Percentiles rank a stretch among this genome's conserved stretches.
Evolutionary conservation across 2,329 filamentous ascomycete species (phyloP).

Genomic region (Zymoseptoria ardabiliae): DNA sequence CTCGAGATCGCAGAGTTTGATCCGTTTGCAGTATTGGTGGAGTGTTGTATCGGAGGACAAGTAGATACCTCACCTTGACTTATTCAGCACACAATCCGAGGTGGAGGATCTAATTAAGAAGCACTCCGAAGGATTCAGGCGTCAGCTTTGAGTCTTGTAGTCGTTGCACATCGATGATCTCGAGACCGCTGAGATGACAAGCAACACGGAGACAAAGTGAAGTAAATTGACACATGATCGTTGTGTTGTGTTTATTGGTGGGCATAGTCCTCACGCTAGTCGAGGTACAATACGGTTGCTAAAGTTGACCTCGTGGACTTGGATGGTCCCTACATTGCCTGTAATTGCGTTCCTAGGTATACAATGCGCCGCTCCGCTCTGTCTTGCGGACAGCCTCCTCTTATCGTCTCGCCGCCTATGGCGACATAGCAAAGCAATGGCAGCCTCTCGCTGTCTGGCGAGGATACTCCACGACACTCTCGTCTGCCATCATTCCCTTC

Average conservation of each 20-base stretch:
- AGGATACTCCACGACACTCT: neutral
- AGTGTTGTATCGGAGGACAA: neutral
- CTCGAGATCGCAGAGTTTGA: no score
- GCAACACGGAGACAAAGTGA: no score
- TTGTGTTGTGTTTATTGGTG: neutral
- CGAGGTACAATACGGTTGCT: neutral
- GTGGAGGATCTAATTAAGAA: neutral
- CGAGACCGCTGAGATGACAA: no score
- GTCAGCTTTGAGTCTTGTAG: neutral
- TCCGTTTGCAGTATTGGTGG: no score
- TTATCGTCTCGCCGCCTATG: no score
- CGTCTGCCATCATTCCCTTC: neutral
- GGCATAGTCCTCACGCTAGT: neutral
- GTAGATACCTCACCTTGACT: no score
- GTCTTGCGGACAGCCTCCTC: no score
- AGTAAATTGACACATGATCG: no score
- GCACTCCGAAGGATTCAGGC: neutral
- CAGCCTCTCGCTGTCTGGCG: neutral
- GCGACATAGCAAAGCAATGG: no score
- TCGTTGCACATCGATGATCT: no score
- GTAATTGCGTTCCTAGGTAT: neutral
- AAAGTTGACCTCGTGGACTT: neutral
- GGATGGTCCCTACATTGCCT: neutral
- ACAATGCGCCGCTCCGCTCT: neutral
- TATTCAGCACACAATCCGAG: no score